Conservation (phyloP, 345 rosid genomes). For the Eucalyptus pauciflora region DNA sequence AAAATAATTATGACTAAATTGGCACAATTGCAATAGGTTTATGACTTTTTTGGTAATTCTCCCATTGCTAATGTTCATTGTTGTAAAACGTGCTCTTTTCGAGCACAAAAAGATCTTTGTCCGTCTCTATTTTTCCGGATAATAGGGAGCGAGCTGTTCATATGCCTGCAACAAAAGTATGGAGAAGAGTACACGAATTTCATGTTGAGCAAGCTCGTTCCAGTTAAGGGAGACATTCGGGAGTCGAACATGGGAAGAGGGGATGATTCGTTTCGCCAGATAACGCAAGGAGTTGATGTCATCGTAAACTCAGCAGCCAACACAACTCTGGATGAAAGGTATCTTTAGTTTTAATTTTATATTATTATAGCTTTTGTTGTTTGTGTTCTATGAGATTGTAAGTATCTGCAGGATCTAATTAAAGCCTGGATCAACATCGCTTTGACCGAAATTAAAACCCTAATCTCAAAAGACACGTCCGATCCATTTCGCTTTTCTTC, state of each 20-base stretch:
- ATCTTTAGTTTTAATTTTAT: not conserved
- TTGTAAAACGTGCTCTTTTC: not conserved
- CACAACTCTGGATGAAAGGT: not conserved
- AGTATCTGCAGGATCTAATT: not conserved
- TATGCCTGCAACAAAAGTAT: not conserved
- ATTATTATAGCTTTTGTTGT: not conserved
- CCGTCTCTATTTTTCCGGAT: not conserved
- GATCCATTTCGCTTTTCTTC: not conserved
- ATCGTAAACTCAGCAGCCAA: slow-evolving; percentile 20
- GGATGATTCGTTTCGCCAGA: not conserved
- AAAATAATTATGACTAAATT: no score
- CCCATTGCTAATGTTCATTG: not conserved
- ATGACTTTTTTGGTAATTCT: no score
- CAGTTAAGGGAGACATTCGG: not conserved
- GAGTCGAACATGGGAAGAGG: not conserved
- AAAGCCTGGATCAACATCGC: not conserved
- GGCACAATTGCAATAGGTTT: no score
- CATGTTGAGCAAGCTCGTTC: slow-evolving; percentile 2
- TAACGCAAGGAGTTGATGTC: slow-evolving; percentile 8
- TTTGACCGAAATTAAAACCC: not conserved
- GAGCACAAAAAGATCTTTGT: not conserved
- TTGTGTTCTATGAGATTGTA: not conserved
- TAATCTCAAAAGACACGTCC: not conserved
- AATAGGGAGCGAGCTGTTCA: not conserved
- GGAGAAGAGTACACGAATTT: not conserved